Evolutionary conservation across 1,284 basidiomycete species (phyloP), one percentile per base, ranked within the genome.

Genomic region (Inonotus obliquus): DNA sequence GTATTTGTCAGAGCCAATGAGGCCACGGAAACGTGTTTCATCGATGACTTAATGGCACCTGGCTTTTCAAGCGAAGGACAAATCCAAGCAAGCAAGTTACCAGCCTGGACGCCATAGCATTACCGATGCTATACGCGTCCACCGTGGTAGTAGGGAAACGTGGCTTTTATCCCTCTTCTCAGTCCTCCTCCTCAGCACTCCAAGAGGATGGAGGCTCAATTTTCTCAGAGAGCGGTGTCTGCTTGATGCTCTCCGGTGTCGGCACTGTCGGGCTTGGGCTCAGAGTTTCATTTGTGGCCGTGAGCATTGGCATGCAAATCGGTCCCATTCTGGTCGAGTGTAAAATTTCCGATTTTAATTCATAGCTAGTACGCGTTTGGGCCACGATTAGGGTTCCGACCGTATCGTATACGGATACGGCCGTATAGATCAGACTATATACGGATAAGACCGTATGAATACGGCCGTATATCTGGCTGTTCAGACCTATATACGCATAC

Each of bases 1-100:
- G 29, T 38, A 6, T n/a, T 14, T 11, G 6, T 29, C 17, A 25
- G 32, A 9, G 17, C 27, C 52, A n/a, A n/a, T 17, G 45, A 57
- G 23, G 14, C 0, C 38, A 35, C 1, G 49, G 10, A 13, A 17
- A 99, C 97, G 65, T 96, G 85, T 29, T 99, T 97, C 13, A 45
- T 19, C 19, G 19, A 47, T n/a, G 3, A 80, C 88, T 72, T 66
- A 91, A 83, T 2, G 89, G 89, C 0, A 90, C 76, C 67, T 91
- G 89, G 63, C 80, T 85, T 70, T 91, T 91, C 57, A 90, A 74
- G 69, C 87, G 91, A 14, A 91, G 71, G 0, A 89, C 77, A 68
- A 91, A 86, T 0, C 82, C 82, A 0, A 91, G 73, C 17, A 90
- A 70, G 62, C 79, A 81, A 14, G 77, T 75, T 4, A 86, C 82